Conservation (phyloP, 2,329 filamentous ascomycete genomes). For the Fusarium compactum region DNA sequence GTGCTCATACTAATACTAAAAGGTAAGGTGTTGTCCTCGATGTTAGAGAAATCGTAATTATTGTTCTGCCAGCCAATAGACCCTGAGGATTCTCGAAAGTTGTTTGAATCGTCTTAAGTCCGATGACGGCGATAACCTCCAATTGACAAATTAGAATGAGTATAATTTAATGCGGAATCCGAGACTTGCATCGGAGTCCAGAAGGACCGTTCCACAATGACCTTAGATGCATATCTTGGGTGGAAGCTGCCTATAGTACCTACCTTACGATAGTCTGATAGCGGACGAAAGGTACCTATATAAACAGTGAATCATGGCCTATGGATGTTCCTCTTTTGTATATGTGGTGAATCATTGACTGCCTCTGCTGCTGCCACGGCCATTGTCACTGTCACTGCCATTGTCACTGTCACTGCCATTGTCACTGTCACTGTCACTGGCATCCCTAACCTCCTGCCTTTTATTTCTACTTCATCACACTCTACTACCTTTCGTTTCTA, state of each 20-base stretch:
- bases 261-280: not conserved
- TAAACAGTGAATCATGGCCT: not conserved
- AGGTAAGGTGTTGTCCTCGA: not conserved
- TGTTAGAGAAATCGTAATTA: not conserved
- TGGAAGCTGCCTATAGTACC: not conserved
- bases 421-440: no score
- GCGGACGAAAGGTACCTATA: not conserved
- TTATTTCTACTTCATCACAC: not conserved
- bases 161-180: not conserved
- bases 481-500: not conserved
- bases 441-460: not conserved
- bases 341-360: not conserved
- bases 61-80: not conserved
- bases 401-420: not conserved
- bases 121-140: not conserved
- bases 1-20: not conserved
- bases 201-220: slow-evolving; percentile 11
- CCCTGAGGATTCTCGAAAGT: no score
- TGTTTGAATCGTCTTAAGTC: not conserved
- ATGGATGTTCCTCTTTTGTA: not conserved
- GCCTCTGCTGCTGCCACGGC: not conserved
- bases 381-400: not conserved
- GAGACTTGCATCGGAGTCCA: not conserved
- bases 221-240: not conserved
- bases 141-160: not conserved